Evolutionary conservation across 208 protist species (phyloP).

Genomic region (Angomonas ambiguus): DNA sequence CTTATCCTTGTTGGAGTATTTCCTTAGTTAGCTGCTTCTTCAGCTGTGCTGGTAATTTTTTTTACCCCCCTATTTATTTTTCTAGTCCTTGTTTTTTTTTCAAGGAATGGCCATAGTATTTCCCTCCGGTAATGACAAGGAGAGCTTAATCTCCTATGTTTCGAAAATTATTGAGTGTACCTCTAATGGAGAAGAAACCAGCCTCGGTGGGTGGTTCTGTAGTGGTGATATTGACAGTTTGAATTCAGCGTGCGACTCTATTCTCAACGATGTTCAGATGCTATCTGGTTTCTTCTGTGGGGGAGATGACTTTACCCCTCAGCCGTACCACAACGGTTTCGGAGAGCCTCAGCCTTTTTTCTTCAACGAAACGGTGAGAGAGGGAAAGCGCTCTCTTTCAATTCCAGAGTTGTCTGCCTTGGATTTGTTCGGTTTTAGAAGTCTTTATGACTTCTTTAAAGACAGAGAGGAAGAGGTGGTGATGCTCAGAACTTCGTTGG

Average conservation of each 20-base stretch:
- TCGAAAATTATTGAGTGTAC: conserved; percentile 1
- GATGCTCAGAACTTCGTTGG: conserved; percentile 20
- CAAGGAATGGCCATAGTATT: background rate
- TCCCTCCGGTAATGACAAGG: conserved; percentile 14
- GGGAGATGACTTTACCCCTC: background rate
- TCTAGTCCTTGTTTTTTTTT: background rate
- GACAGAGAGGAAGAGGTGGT: conserved; percentile 24
- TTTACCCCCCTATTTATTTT: background rate
- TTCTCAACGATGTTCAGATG: background rate
- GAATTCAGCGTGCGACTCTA: conserved; percentile 11
- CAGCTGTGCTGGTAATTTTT: no score
- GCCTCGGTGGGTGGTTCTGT: background rate
- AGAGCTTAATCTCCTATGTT: conserved; percentile 28
- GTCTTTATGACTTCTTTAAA: conserved; percentile 31
- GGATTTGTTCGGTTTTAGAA: background rate
- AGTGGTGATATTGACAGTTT: background rate
- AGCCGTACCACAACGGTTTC: no score
- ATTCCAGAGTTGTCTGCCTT: background rate
- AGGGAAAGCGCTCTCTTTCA: background rate
- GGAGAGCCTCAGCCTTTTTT: no score
- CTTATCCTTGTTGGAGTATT: no score
- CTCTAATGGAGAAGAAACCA: background rate
- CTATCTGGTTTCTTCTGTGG: conserved; percentile 1
- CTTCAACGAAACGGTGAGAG: background rate
- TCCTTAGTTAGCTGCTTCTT: no score